Evolutionary conservation across 1,284 basidiomycete genomes (phyloP).

Genomic region (Peniophora sp.): DNA sequence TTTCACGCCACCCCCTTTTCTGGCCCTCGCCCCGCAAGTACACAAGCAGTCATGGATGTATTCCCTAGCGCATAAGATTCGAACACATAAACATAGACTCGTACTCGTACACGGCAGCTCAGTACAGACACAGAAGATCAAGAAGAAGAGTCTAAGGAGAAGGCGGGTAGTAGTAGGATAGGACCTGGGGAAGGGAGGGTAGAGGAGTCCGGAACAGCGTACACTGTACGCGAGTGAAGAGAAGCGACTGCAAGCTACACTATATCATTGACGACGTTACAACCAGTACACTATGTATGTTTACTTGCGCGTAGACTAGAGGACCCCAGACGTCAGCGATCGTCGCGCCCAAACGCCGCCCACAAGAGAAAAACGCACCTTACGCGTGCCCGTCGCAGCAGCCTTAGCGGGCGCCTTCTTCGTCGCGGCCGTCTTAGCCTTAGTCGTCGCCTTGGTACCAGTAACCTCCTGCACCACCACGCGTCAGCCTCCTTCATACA

Average conservation of each 20-base stretch:
- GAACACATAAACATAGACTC: too few species aligned
- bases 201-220: not conserved
- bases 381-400: conserved; percentile 9
- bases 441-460: conserved; percentile 29
- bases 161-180: not conserved
- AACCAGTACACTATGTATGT: not conserved
- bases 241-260: not conserved
- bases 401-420: conserved; percentile 29
- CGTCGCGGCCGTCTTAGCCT: conserved; percentile 27
- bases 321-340: not conserved
- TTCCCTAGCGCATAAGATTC: too few species aligned
- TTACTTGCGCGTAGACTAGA: not conserved
- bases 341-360: not conserved
- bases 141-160: not conserved
- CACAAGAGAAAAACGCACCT: not conserved
- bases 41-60: too few species aligned
- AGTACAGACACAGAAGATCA: not conserved
- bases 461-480: conserved; percentile 35
- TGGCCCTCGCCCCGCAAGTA: too few species aligned
- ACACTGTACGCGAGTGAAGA: not conserved
- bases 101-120: too few species aligned
- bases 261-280: not conserved
- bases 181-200: not conserved
- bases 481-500: not conserved
- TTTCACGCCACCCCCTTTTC: too few species aligned